Base-by-base conservation (phyloP, 2,329 filamentous ascomycete genomes). In the Phialemoniopsis sp. region DNA sequence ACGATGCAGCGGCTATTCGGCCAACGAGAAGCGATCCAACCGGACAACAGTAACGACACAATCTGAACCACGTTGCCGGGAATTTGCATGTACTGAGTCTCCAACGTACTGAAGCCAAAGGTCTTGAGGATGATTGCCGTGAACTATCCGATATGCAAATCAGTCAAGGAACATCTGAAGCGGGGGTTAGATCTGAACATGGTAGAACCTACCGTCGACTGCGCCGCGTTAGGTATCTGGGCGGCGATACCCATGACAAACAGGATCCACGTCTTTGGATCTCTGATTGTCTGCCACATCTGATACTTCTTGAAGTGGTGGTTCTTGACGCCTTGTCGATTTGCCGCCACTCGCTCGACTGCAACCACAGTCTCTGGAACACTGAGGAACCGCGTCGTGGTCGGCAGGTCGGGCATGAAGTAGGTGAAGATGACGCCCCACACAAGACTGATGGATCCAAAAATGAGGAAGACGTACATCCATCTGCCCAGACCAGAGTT, bases 191-290 rank as follows among this genome's bases (percentile, higher is more conserved):
- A 36, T n/a, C n/a, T n/a, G n/a, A n/a, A n/a, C n/a, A n/a, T n/a
- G n/a, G n/a, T n/a, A n/a, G n/a, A n/a, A 28, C 40, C 35, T 33
- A 46, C 38, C 48, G 40, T 44, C 7, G 43, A 38, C 45, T 68
- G 59, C 1, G 72, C 68, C 55, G 73, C 66, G 33, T 49, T 49
- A 34, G 46, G 46, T 18, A 49, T 47, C 42, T 49, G 46, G 9
- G 47, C 47, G 10, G 43, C 45, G 12, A 41, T 37, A n/a, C 45
- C 35, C 42, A 46, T 47, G 29, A 77, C 46, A 42, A 78, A 77
- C 6, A 81, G 50, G n/a, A 80, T 63, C 74, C 76, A 81, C 0
- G 75, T 78, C 56, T 81, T 80, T 0, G 73, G 66, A 45, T 82
- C 78, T 3, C 54, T 35, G 2, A 69, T 44, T 6, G 69, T 68